These are phyloP conservation scores for Xylariaceae sp. DNA, from an alignment of 2,329 filamentous ascomycete species.

Conservation along the genomic window DNA sequence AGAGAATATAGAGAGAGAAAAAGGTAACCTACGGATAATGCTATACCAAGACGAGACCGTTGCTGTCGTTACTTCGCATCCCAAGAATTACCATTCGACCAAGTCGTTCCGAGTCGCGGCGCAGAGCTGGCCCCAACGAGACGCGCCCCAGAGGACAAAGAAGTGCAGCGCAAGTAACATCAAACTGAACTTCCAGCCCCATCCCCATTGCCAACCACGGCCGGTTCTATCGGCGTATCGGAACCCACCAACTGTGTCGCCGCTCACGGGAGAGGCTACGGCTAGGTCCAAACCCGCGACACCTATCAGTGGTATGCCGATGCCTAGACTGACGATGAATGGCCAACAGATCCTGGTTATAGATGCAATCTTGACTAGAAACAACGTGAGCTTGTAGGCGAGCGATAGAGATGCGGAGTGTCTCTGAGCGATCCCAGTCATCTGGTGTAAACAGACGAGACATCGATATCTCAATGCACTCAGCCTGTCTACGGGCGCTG, in stretches of 20 bases:
- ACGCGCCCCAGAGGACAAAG: conserved; percentile 30
- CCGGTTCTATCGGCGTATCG: conserved; percentile 12
- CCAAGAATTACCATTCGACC: conserved; percentile 22
- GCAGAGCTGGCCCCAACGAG: conserved; percentile 33
- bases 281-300: conserved; percentile 64
- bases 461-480: conserved; percentile 29
- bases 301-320: conserved; percentile 62
- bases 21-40: neutral
- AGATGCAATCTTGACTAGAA: conserved; percentile 62
- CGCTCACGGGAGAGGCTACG: conserved; percentile 30
- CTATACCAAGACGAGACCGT: neutral
- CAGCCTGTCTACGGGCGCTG: conserved; percentile 39
- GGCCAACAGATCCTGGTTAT: conserved; percentile 67
- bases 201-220: conserved; percentile 22
- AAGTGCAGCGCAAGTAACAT: conserved; percentile 35
- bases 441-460: conserved; percentile 36
- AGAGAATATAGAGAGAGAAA: neutral
- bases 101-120: conserved; percentile 24
- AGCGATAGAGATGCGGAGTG: conserved; percentile 34
- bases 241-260: conserved; percentile 12
- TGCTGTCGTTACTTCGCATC: neutral
- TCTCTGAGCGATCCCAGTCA: conserved; percentile 28
- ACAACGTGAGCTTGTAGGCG: conserved; percentile 53
- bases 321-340: conserved; percentile 57
- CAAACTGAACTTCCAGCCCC: conserved; percentile 34